These are phyloP conservation scores for Penicillium dipodomyicola DNA, from an alignment of 495 filamentous ascomycete genomes.

Conservation along the genomic window DNA sequence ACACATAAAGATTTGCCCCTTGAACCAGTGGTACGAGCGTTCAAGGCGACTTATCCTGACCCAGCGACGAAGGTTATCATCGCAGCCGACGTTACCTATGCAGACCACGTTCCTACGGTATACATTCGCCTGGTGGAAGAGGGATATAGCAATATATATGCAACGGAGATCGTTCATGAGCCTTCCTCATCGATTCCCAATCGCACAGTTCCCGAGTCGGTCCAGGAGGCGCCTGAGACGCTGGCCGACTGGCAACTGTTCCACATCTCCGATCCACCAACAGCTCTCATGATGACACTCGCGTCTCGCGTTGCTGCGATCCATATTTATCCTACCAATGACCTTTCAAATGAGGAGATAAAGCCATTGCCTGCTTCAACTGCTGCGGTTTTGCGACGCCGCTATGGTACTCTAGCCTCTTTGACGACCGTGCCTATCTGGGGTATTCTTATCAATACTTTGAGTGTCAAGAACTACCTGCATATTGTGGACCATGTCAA, in stretches of 20 bases:
- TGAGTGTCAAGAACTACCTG: conserved; percentile 88
- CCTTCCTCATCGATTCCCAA: conserved; percentile 85
- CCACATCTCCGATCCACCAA: conserved; percentile 84
- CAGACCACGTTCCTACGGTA: conserved; percentile 62
- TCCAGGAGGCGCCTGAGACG: conserved; percentile 45
- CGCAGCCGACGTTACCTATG: conserved; percentile 87
- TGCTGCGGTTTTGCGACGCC: conserved; percentile 66
- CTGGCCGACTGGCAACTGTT: conserved; percentile 76
- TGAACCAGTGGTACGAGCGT: conserved; percentile 55
- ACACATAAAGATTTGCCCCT: conserved; percentile 66
- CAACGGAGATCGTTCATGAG: conserved; percentile 71
- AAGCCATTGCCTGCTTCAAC: conserved; percentile 51
- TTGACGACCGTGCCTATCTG: conserved; percentile 79
- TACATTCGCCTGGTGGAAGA: conserved; percentile 45
- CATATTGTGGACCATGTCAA: conserved; percentile 71
- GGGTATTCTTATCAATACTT: conserved; percentile 91
- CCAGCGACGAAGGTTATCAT: conserved; percentile 65
- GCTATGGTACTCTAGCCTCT: conserved; percentile 82
- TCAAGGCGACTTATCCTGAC: conserved; percentile 66
- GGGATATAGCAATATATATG: conserved; percentile 69
- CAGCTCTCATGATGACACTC: conserved; percentile 80
- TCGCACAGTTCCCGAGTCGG: conserved; percentile 58
- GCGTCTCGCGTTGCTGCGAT: conserved; percentile 75
- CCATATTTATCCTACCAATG: conserved; percentile 70
- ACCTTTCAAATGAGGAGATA: conserved; percentile 29